Conservation (phyloP, 1,284 basidiomycete species). For the Ceratorhiza oryzae-sativae region DNA sequence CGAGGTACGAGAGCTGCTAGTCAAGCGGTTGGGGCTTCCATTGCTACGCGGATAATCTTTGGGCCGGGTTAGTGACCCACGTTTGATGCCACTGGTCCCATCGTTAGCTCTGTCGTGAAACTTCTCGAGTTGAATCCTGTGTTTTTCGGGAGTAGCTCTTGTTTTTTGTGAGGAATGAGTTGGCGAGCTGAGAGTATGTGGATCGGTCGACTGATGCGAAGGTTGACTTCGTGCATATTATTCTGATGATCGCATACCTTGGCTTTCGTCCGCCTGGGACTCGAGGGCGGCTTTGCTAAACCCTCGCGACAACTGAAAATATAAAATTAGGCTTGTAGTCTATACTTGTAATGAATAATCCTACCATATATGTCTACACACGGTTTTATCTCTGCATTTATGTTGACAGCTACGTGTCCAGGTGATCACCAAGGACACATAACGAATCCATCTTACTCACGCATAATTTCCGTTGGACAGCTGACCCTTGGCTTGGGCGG, state of each 20-base stretch:
- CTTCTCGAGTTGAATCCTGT: conserved; percentile 9
- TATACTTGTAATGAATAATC: conserved; percentile 42
- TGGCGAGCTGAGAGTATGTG: neutral
- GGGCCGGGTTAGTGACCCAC: conserved; percentile 1
- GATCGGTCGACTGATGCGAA: neutral
- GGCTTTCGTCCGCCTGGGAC: conserved; percentile 8
- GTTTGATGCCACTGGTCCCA: conserved; percentile 8
- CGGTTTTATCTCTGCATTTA: conserved; percentile 75
- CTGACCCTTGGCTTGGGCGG: neutral
- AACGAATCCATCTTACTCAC: conserved; percentile 51
- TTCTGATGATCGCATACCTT: conserved; percentile 11
- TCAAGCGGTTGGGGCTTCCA: too few species aligned
- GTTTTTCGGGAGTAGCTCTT: neutral
- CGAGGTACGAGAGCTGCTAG: too few species aligned
- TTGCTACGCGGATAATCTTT: neutral
- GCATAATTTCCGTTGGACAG: conserved; percentile 61
- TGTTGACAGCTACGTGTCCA: conserved; percentile 70
- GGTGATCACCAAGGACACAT: neutral
- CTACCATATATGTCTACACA: conserved; percentile 77
- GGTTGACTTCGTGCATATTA: too few species aligned
- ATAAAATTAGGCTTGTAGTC: conserved; percentile 9
- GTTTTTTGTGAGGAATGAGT: neutral
- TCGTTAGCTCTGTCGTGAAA: neutral
- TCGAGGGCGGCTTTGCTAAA: conserved; percentile 57
- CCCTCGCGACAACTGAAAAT: conserved; percentile 72